phyloP scores from a whole-genome alignment of 2,329 filamentous ascomycete genomes.

The Pochonia chlamydosporia region DNA sequence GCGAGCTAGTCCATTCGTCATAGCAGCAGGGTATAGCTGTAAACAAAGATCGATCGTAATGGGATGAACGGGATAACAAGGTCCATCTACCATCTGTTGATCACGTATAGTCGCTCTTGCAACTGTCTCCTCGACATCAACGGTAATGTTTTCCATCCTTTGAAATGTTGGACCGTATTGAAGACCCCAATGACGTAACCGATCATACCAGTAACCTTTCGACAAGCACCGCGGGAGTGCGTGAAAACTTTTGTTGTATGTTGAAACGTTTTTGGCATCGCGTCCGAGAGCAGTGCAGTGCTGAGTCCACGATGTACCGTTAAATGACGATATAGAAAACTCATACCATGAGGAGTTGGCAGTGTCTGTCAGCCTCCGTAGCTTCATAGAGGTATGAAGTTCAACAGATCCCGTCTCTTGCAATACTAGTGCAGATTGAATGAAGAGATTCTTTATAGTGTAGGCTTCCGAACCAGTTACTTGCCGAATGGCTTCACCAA shows the following conservation, averaged over 20 bases:
- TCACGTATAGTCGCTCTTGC: neutral
- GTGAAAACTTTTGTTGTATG: too few relatives aligned
- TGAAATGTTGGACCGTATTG: too few relatives aligned
- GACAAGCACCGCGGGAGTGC: too few relatives aligned
- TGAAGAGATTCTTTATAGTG: neutral
- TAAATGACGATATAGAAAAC: conserved; percentile 9
- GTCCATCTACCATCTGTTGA: neutral
- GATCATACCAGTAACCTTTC: too few relatives aligned
- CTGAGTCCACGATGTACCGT: conserved; percentile 8
- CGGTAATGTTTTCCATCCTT: too few relatives aligned
- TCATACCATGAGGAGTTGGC: conserved; percentile 13
- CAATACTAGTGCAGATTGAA: too few relatives aligned
- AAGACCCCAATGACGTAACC: too few relatives aligned
- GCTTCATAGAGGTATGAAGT: too few relatives aligned
- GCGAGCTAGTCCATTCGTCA: conserved; percentile 14
- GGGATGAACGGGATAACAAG: conserved; percentile 8
- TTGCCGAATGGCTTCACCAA: conserved; percentile 31
- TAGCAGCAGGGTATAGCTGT: conserved; percentile 23
- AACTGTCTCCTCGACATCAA: neutral
- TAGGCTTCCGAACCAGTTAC: conserved; percentile 5
- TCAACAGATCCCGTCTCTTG: too few relatives aligned
- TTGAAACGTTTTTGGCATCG: conserved; percentile 3
- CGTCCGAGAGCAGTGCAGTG: conserved; percentile 8
- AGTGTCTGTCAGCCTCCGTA: conserved; percentile 14
- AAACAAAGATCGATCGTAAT: conserved; percentile 16